Percentiles rank a stretch among this genome's conserved stretches.
Evolutionary conservation across 768 basidiomycete genomes (phyloP).

Genomic region (Mycena indigotica): DNA sequence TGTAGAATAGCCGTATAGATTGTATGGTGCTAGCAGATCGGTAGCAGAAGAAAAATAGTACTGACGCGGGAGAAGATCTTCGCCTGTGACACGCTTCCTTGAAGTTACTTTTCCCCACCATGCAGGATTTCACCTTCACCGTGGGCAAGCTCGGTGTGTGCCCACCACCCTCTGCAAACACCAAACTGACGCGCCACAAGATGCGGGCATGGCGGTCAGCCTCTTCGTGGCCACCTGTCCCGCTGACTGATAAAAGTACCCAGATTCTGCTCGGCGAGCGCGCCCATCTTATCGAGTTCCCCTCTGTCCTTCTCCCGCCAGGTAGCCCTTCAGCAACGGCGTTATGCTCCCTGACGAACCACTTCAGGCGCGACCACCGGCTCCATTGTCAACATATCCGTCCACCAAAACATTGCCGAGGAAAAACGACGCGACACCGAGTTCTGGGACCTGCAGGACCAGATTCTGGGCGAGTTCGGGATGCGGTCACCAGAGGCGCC

Average conservation of each 20-base stretch:
- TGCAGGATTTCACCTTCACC: slow-evolving; percentile 89
- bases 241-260: not conserved
- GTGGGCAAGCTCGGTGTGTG: slow-evolving; percentile 90
- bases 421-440: slow-evolving; percentile 80
- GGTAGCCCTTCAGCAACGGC: too few species aligned
- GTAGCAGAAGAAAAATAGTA: slow-evolving; percentile 16
- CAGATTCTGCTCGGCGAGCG: slow-evolving; percentile 92
- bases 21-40: too few species aligned
- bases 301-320: slow-evolving; percentile 90
- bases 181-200: slow-evolving; percentile 38
- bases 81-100: too few species aligned
- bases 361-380: slow-evolving; percentile 91
- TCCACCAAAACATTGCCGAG: slow-evolving; percentile 82
- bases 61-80: too few species aligned
- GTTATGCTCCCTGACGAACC: too few species aligned
- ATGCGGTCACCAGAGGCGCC: slow-evolving; percentile 67
- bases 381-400: slow-evolving; percentile 96
- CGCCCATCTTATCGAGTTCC: slow-evolving; percentile 97
- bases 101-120: too few species aligned
- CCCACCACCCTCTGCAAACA: not conserved
- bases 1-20: too few species aligned
- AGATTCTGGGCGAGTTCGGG: slow-evolving; percentile 79
- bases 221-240: slow-evolving; percentile 4
- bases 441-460: slow-evolving; percentile 83
- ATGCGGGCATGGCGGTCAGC: slow-evolving; percentile 91